Percentiles rank a stretch among this genome's conserved stretches.
Conservation (phyloP, 768 basidiomycete species). For the Flagelloscypha sp. region DNA sequence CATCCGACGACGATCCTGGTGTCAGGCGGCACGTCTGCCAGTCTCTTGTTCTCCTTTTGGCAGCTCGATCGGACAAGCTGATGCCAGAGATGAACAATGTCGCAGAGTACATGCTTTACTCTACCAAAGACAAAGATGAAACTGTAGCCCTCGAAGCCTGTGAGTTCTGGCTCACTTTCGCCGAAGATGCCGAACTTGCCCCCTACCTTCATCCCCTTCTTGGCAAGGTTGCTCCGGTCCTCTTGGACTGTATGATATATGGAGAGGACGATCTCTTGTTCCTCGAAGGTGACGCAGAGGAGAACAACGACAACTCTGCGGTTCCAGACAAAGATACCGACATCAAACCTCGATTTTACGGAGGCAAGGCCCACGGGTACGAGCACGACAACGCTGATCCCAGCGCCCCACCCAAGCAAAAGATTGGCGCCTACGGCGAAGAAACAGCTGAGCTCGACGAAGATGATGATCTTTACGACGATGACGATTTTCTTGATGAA, state of each 20-base stretch:
- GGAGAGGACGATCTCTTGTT: slow-evolving; percentile 93
- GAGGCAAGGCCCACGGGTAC: slow-evolving; percentile 74
- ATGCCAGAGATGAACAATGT: slow-evolving; percentile 94
- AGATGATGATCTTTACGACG: slow-evolving; percentile 80
- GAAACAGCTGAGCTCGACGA: slow-evolving; percentile 81
- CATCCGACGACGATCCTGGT: slow-evolving; percentile 87
- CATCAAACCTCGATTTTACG: slow-evolving; percentile 94
- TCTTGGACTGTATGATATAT: slow-evolving; percentile 97
- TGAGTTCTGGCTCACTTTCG: slow-evolving; percentile 99
- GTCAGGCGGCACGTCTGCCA: slow-evolving; percentile 96
- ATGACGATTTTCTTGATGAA: slow-evolving; percentile 92
- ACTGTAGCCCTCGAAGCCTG: slow-evolving; percentile 95
- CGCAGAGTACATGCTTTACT: slow-evolving; percentile 98
- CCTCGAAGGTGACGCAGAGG: slow-evolving; percentile 88
- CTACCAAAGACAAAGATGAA: slow-evolving; percentile 95
- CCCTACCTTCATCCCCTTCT: slow-evolving; percentile 80
- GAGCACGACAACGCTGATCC: slow-evolving; percentile 54
- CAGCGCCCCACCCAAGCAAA: slow-evolving; percentile 28
- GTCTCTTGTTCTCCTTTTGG: slow-evolving; percentile 86
- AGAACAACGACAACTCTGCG: too few relatives aligned
- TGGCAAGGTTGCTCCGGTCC: slow-evolving; percentile 84
- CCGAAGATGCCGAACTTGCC: slow-evolving; percentile 85
- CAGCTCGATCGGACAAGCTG: slow-evolving; percentile 89
- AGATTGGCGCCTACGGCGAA: slow-evolving; percentile 65
- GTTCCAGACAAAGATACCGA: slow-evolving; percentile 93